Base-by-base conservation (phyloP, 495 filamentous ascomycete species). In the Xylaria scruposa region DNA sequence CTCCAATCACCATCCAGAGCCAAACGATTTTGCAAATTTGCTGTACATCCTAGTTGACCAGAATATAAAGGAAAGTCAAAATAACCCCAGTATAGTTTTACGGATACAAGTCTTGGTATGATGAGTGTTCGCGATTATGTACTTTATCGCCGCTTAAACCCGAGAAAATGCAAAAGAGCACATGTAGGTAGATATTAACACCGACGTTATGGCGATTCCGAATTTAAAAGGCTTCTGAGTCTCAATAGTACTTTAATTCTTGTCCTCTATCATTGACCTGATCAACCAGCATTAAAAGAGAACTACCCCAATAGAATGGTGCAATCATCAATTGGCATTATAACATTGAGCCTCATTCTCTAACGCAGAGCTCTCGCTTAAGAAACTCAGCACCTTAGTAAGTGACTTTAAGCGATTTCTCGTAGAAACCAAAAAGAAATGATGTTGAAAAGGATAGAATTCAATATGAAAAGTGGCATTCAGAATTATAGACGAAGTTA, bases 141-240 rank as follows among this genome's bases (percentile, higher is more conserved):
- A 12, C 51, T 59, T 59, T 59, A 38, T 59, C 15, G 29, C 56
- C 56, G 56, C 56, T 59, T 59, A 38, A 59, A n/a, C 6, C 56
- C 56, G 56, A 12, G 24, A 10, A 2, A 21, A 24, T 15, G 51
- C 29, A 51, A 21, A 24, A 5, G 24, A 51, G 47, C 47, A 19
- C 8, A 24, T 10, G 47, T 24, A 51, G n/a, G 47, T 24, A 51
- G n/a, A 26, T 19, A 9, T 29, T 19, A 12, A 3, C 21, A 54
- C 3, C 51, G 29, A 15, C 21, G 24, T 3, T 51, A 10, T n/a
- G 47, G 47, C n/a, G 47, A 26, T 58, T 8, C 29, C 56, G 29
- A 15, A 31, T 15, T 59, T 59, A 17, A 36, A 9, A 4, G 56
- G 19, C 6, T 59, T 59, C 36, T 29, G 24, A 54, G 51, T 9